Evolutionary conservation across 2,329 filamentous ascomycete species (phyloP).

Genomic region (Periglandula ipomoeae): DNA sequence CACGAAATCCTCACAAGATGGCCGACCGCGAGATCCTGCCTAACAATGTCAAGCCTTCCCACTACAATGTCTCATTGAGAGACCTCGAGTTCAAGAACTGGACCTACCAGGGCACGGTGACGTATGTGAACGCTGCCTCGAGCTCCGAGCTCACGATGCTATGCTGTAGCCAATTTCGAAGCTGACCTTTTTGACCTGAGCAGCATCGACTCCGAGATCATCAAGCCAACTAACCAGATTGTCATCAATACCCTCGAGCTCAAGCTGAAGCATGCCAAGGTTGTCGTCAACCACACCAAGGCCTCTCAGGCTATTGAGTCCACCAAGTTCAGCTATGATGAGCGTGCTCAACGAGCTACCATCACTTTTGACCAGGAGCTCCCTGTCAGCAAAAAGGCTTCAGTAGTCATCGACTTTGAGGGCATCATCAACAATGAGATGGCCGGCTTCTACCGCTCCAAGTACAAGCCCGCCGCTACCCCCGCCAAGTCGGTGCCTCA

Average conservation of each 20-base stretch:
- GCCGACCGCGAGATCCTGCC: constrained; percentile 55
- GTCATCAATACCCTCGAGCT: constrained; percentile 81
- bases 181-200: constrained; percentile 6
- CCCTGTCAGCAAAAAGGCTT: constrained; percentile 54
- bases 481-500: constrained; percentile 70
- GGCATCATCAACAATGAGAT: constrained; percentile 83
- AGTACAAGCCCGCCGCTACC: constrained; percentile 74
- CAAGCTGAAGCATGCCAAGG: constrained; percentile 57
- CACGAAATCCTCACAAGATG: constrained; percentile 32
- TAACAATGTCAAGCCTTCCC: constrained; percentile 62
- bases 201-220: constrained; percentile 67
- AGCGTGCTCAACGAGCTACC: constrained; percentile 72
- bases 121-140: constrained; percentile 27
- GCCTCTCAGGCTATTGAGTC: constrained; percentile 49
- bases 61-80: constrained; percentile 77
- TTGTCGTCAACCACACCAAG: constrained; percentile 50
- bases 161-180: not conserved
- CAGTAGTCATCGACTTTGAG: constrained; percentile 63
- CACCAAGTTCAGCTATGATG: constrained; percentile 68
- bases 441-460: constrained; percentile 88
- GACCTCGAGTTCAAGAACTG: constrained; percentile 67
- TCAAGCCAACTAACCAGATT: constrained; percentile 63
- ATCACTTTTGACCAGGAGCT: constrained; percentile 68
- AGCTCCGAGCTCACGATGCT: not conserved
- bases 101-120: constrained; percentile 76